Evolutionary conservation across 352 stramenopile species (phyloP).

Genomic region (Globisporangium solare): DNA sequence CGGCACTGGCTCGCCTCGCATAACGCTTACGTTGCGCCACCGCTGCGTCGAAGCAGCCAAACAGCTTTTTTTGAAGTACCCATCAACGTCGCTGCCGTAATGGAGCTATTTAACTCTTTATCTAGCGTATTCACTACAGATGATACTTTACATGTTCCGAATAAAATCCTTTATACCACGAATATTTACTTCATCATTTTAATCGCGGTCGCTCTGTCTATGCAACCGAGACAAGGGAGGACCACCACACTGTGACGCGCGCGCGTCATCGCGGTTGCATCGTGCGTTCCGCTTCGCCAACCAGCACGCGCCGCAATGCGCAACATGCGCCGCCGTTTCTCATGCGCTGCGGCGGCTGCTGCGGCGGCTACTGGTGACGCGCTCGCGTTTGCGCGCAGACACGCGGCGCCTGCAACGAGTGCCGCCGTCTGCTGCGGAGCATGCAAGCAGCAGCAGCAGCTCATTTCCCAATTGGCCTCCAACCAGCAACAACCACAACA

Average conservation of each 20-base stretch:
- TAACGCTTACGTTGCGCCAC: no score
- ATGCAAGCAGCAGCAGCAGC: no score
- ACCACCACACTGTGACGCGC: not conserved
- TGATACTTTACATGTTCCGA: no score
- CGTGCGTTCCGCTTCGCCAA: not conserved
- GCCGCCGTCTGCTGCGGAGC: no score
- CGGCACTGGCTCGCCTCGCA: not conserved
- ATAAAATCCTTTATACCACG: no score
- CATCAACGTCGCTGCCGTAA: no score
- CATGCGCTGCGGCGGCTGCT: no score
- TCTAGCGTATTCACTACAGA: no score
- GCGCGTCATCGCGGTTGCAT: not conserved
- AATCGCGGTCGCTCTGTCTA: not conserved
- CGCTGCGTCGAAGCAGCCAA: no score
- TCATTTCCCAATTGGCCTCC: conserved; percentile 31
- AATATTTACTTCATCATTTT: no score
- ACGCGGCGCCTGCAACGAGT: not conserved
- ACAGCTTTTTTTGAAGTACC: no score
- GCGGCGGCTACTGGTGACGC: not conserved
- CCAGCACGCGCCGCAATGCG: not conserved
- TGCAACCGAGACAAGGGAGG: not conserved
- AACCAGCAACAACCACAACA: conserved; percentile 9
- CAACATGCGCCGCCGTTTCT: not conserved
- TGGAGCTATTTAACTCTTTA: no score
- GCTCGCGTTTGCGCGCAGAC: not conserved